Conservation (phyloP, 2,329 filamentous ascomycete species). For the Cordyceps cateniannulata region DNA sequence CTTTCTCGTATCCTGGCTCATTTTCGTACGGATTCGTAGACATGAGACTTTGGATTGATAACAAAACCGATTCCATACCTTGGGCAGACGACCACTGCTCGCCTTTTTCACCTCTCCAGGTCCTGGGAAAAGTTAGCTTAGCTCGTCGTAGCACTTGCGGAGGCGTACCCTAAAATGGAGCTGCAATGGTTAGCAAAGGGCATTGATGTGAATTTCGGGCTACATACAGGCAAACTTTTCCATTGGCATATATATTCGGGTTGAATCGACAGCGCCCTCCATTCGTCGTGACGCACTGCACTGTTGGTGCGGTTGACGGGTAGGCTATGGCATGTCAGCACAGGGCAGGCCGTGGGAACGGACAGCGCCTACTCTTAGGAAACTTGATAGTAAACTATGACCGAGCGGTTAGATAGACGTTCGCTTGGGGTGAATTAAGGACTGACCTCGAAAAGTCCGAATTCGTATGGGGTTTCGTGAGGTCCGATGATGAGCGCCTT, state of each 20-base stretch:
- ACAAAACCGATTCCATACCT: slow-evolving; percentile 84
- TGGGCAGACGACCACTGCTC: slow-evolving; percentile 97
- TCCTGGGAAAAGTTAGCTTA: slow-evolving; percentile 45
- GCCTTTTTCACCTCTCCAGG: slow-evolving; percentile 83
- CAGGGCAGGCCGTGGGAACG: not conserved
- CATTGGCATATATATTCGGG: slow-evolving; percentile 88
- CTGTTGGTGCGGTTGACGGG: slow-evolving; percentile 58
- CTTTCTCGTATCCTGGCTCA: slow-evolving; percentile 85
- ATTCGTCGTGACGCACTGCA: slow-evolving; percentile 77
- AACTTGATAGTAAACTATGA: slow-evolving; percentile 69
- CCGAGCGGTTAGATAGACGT: not conserved
- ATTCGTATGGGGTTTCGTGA: slow-evolving; percentile 92
- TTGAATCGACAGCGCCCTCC: slow-evolving; percentile 86
- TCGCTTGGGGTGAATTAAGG: not conserved
- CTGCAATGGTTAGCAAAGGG: slow-evolving; percentile 36
- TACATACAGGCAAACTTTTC: slow-evolving; percentile 85
- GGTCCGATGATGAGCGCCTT: slow-evolving; percentile 86
- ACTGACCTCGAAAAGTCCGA: slow-evolving; percentile 88
- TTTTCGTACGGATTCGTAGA: slow-evolving; percentile 92
- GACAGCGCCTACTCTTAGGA: slow-evolving; percentile 52
- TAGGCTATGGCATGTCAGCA: slow-evolving; percentile 57
- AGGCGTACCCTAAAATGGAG: slow-evolving; percentile 72
- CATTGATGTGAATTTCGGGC: not conserved
- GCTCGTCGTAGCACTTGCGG: not conserved
- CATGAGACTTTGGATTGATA: slow-evolving; percentile 96